A percentile compares a stretch with the other conserved stretches of the same genome.
phyloP scores from a whole-genome alignment of 1,284 basidiomycete genomes.

The Cutaneotrichosporon sp. region DNA sequence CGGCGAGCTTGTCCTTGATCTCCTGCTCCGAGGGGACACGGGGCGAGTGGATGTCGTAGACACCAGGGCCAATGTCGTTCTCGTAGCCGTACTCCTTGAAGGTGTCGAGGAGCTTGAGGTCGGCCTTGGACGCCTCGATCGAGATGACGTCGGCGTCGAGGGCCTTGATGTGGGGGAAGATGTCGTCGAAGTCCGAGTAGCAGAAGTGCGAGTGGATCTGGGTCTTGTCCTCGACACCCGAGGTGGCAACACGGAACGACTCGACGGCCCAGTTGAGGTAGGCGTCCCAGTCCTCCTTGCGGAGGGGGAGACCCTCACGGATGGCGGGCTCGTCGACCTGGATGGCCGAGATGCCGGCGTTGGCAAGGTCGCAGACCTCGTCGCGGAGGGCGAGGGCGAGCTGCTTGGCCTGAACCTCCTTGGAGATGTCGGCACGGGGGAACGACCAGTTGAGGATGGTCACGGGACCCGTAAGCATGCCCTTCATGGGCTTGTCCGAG shows the following conservation, averaged over 20 bases:
- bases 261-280: constrained; percentile 97
- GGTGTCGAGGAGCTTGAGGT: constrained; percentile 93
- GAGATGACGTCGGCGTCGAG: constrained; percentile 99
- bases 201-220: constrained; percentile 96
- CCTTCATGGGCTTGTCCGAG: constrained; percentile 95
- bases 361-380: constrained; percentile 96
- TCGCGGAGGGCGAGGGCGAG: constrained; percentile 97
- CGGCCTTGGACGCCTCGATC: constrained; percentile 96
- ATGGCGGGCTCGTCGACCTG: constrained; percentile 99
- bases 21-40: constrained; percentile 92
- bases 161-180: constrained; percentile 95
- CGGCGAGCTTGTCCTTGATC: constrained; percentile 86
- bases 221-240: constrained; percentile 83
- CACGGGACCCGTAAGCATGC: constrained; percentile 95
- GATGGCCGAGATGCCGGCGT: constrained; percentile 94
- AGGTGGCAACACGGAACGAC: constrained; percentile 93
- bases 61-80: constrained; percentile 97
- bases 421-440: constrained; percentile 96
- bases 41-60: constrained; percentile 98
- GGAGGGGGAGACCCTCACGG: constrained; percentile 95
- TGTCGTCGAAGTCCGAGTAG: constrained; percentile 76
- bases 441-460: constrained; percentile 99
- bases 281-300: constrained; percentile 85
- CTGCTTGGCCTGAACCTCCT: constrained; percentile 97
- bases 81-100: constrained; percentile 96